Conservation (phyloP, 2,329 filamentous ascomycete species). For the Parascedosporium putredinis region DNA sequence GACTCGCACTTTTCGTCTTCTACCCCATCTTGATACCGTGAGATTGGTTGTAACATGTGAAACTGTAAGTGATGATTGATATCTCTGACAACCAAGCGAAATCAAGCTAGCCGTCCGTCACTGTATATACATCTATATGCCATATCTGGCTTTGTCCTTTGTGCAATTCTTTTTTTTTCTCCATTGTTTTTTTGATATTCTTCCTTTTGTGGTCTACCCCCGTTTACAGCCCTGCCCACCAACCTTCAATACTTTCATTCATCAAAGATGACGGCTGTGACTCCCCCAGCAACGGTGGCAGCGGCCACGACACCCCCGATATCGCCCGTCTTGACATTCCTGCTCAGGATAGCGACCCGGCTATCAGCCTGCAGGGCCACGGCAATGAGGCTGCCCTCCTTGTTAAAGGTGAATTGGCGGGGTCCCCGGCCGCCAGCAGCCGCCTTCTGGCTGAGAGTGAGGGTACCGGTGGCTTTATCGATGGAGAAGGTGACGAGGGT, state of each 20-base stretch:
- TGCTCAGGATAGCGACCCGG: conserved; percentile 49
- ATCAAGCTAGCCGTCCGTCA: too few species aligned
- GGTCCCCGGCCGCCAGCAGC: conserved; percentile 55
- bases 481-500: conserved; percentile 54
- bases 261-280: conserved; percentile 37
- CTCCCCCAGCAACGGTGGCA: conserved; percentile 30
- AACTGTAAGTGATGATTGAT: too few species aligned
- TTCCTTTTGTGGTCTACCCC: too few species aligned
- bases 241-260: conserved; percentile 17
- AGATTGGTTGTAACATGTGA: too few species aligned
- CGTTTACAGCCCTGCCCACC: background rate
- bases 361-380: conserved; percentile 53
- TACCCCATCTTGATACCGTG: too few species aligned
- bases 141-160: too few species aligned
- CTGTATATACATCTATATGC: too few species aligned
- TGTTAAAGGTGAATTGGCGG: conserved; percentile 58
- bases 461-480: conserved; percentile 38
- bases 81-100: too few species aligned
- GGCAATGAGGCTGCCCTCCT: conserved; percentile 51
- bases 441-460: conserved; percentile 46
- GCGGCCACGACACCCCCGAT: conserved; percentile 37
- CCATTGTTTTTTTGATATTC: too few species aligned
- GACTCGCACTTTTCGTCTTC: too few species aligned
- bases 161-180: too few species aligned
- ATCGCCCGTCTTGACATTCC: conserved; percentile 49